Evolutionary conservation across 2,329 filamentous ascomycete genomes (phyloP).

Genomic region (Curvularia spicifera): DNA sequence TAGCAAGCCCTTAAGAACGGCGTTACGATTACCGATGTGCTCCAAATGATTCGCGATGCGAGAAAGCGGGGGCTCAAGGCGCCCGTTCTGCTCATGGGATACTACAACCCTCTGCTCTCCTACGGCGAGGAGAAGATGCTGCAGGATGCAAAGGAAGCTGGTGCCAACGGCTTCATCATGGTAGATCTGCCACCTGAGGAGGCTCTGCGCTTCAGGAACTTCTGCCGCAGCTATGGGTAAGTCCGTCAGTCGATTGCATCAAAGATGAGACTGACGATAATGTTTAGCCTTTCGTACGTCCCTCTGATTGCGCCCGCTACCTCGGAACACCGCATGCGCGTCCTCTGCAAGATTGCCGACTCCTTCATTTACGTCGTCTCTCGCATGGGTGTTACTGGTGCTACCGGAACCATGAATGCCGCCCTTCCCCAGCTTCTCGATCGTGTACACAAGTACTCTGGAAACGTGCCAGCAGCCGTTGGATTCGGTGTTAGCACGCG

Average conservation of each 20-base stretch:
- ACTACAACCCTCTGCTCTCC: slow-evolving; percentile 94
- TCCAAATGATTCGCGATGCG: slow-evolving; percentile 84
- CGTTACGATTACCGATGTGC: slow-evolving; percentile 78
- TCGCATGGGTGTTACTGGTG: slow-evolving; percentile 94
- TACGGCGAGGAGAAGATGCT: slow-evolving; percentile 93
- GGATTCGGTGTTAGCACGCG: slow-evolving; percentile 96
- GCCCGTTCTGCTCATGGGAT: slow-evolving; percentile 94
- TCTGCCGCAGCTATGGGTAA: slow-evolving; percentile 78
- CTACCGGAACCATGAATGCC: slow-evolving; percentile 79
- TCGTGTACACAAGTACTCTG: slow-evolving; percentile 90
- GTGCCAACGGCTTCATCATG: slow-evolving; percentile 95
- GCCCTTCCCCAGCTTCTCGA: slow-evolving; percentile 81
- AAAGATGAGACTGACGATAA: slow-evolving; percentile 23
- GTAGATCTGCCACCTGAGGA: slow-evolving; percentile 96
- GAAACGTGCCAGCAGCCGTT: slow-evolving; percentile 86
- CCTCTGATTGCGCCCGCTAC: slow-evolving; percentile 96
- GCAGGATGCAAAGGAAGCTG: slow-evolving; percentile 79
- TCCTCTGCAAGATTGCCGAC: slow-evolving; percentile 94
- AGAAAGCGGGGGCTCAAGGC: slow-evolving; percentile 77
- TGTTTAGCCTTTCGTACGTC: slow-evolving; percentile 80
- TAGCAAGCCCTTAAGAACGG: slow-evolving; percentile 81
- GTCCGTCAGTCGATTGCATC: slow-evolving; percentile 37
- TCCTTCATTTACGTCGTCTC: slow-evolving; percentile 99
- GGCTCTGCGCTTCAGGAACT: slow-evolving; percentile 86
- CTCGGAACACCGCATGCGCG: slow-evolving; percentile 89